These are phyloP conservation scores for Viridothelium virens DNA, from an alignment of 495 filamentous ascomycete genomes.

Conservation along the genomic window DNA sequence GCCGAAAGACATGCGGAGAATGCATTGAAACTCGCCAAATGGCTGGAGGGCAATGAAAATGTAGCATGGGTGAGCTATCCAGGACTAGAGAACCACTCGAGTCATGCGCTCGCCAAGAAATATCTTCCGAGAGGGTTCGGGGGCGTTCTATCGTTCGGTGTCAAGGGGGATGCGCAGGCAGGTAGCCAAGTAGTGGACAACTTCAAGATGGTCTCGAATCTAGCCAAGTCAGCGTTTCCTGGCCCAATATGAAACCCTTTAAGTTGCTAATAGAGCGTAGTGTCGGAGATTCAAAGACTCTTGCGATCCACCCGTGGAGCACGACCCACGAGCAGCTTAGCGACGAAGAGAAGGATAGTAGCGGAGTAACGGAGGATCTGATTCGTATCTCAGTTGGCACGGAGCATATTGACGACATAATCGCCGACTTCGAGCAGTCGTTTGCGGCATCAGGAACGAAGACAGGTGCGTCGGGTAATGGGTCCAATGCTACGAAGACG, in stretches of 20 bases:
- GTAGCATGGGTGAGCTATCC: slow-evolving; percentile 94
- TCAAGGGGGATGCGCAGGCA: slow-evolving; percentile 76
- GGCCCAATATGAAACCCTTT: neutral
- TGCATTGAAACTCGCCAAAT: slow-evolving; percentile 69
- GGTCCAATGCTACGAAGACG: slow-evolving; percentile 35
- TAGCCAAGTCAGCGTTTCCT: slow-evolving; percentile 51
- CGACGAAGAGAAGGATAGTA: slow-evolving; percentile 71
- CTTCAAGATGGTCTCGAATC: slow-evolving; percentile 90
- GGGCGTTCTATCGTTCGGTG: slow-evolving; percentile 86
- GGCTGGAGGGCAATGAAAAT: slow-evolving; percentile 74
- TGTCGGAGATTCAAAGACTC: slow-evolving; percentile 68
- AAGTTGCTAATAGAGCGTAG: slow-evolving; percentile 29
- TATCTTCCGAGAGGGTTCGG: slow-evolving; percentile 85
- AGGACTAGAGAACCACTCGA: slow-evolving; percentile 73
- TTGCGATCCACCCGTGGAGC: slow-evolving; percentile 93
- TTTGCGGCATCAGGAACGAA: slow-evolving; percentile 52
- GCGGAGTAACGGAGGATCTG: slow-evolving; percentile 83
- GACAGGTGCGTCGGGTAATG: slow-evolving; percentile 36
- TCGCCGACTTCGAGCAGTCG: slow-evolving; percentile 89
- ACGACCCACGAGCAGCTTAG: slow-evolving; percentile 93
- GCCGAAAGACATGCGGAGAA: slow-evolving; percentile 85
- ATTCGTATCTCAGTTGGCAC: slow-evolving; percentile 96
- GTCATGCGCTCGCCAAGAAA: slow-evolving; percentile 76
- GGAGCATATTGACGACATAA: slow-evolving; percentile 97
- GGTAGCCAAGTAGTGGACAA: slow-evolving; percentile 85